phyloP scores from a whole-genome alignment of 345 rosid species.

The Mallotus nudiflorus region DNA sequence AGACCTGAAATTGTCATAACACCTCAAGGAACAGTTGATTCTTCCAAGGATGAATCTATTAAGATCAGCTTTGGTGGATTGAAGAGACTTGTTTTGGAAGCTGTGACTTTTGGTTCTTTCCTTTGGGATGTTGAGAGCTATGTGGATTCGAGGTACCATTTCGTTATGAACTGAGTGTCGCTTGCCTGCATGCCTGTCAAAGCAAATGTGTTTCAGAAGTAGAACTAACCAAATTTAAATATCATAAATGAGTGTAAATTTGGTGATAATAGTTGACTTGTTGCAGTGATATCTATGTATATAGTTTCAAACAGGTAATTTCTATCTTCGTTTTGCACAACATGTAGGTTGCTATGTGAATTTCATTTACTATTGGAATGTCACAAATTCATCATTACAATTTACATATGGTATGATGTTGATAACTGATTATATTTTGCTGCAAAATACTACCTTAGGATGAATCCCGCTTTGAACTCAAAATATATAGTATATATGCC shows the following conservation, averaged over 20 bases:
- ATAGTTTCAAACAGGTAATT: constrained; percentile 14
- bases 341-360: constrained; percentile 1
- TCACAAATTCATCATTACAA: neutral
- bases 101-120: constrained; percentile 94
- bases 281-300: constrained; percentile 15
- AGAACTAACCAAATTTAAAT: constrained; percentile 19
- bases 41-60: constrained; percentile 69
- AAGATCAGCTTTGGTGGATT: constrained; percentile 84
- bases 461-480: no score
- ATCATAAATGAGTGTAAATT: constrained; percentile 19
- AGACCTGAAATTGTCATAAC: constrained; percentile 77
- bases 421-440: no score
- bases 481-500: no score
- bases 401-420: no score
- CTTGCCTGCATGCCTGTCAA: neutral
- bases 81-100: constrained; percentile 94
- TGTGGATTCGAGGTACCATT: constrained; percentile 93
- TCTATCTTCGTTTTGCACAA: neutral
- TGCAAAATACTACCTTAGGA: no score
- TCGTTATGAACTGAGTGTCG: constrained; percentile 54
- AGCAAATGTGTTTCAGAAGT: neutral
- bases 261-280: neutral
- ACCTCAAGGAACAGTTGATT: constrained; percentile 64
- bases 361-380: neutral
- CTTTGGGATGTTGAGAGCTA: constrained; percentile 97